Evolutionary conservation across 352 stramenopile genomes (phyloP), one percentile per base, ranked within the genome.

Genomic region (Ochromonadaceae sp.): DNA sequence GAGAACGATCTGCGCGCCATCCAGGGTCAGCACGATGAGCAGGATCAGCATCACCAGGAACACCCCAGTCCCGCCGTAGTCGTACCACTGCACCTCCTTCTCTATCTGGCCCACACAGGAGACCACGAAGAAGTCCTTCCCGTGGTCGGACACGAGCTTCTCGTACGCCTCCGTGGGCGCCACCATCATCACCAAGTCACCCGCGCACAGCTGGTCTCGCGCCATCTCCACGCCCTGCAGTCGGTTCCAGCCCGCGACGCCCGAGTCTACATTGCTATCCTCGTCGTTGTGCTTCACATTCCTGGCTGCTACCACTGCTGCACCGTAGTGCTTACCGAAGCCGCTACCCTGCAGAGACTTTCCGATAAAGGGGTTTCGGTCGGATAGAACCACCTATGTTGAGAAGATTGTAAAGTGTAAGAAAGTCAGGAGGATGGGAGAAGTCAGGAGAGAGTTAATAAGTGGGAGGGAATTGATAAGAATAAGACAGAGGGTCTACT

Each of bases 121-220:
- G 12, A 70, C 20, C 40, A 76, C 30, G 40, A 75, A 76, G 42
- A 75, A 75, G 34, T 75, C 70, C 28, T n/a, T 2, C 31, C n/a
- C 42, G 25, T 32, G 3, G n/a, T n/a, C n/a, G n/a, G n/a, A n/a
- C 17, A 25, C 10, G 1, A 68, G 35, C 9, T 7, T 65, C 9
- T 20, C 9, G 32, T 42, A 7, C 25, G 69, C 66, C 32, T 72
- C 52, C 44, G 72, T 60, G 38, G 68, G 71, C 20, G 70, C 67
- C 17, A 76, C 32, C 0, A 72, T 41, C 32, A 75, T 60, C n/a
- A 75, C 69, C 46, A 71, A 48, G 46, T 75, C 70, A 26, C 70
- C 70, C 3, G 61, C 67, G 28, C 59, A 46, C 32, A 71, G 22
- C n/a, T n/a, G n/a, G n/a, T n/a, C n/a, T n/a, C n/a, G n/a, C n/a